A percentile compares a stretch with the other conserved stretches of the same genome.
Conservation (phyloP, 192 early-diverging fungal genomes). For the Coemansia sp. region DNA sequence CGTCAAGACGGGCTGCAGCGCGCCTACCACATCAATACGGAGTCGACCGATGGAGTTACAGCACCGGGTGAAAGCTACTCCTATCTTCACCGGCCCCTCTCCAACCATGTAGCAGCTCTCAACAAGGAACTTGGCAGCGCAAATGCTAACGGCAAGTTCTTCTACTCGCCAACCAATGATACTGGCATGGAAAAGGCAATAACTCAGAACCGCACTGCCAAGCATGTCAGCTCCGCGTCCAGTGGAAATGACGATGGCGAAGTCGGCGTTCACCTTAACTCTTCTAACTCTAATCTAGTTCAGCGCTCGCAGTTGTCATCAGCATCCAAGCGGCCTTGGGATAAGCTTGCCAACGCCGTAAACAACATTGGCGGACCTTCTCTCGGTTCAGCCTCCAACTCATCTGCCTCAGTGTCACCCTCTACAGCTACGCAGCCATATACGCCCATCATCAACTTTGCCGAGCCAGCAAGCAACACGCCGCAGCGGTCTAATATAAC, state of each 20-base stretch:
- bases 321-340: background rate
- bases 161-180: background rate
- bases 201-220: background rate
- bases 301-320: background rate
- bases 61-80: background rate
- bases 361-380: background rate
- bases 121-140: background rate
- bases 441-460: background rate
- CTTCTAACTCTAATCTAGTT: background rate
- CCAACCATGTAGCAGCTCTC: background rate
- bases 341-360: background rate
- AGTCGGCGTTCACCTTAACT: background rate
- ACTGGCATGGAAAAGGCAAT: background rate
- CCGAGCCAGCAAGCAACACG: background rate
- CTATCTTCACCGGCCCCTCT: background rate
- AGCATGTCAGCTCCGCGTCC: background rate
- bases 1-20: conserved; percentile 37
- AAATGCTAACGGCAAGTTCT: background rate
- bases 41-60: background rate
- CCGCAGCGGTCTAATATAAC: background rate
- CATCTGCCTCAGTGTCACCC: background rate
- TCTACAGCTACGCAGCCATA: background rate
- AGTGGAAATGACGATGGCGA: background rate
- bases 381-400: background rate
- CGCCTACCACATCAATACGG: conserved; percentile 19